These are phyloP conservation scores for Sparassis latifolia DNA, from an alignment of 1,284 basidiomycete species.

Conservation along the genomic window DNA sequence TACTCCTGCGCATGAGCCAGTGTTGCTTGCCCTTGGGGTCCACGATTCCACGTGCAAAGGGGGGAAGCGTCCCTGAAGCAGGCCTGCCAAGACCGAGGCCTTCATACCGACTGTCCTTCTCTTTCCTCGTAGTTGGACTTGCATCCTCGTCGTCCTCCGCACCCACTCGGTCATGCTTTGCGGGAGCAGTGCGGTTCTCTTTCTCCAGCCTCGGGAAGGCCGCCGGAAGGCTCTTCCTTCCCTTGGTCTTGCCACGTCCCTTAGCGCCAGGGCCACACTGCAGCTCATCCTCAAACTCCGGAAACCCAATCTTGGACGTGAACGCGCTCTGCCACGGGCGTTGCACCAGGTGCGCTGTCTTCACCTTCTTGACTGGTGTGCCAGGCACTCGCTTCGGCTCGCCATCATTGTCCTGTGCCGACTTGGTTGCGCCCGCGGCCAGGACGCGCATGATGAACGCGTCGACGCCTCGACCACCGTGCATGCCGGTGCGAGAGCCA, in stretches of 20 bases:
- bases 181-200: slow-evolving; percentile 9
- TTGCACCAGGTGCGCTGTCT: slow-evolving; percentile 49
- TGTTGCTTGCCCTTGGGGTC: slow-evolving; percentile 30
- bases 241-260: slow-evolving; percentile 36
- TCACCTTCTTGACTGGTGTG: slow-evolving; percentile 71
- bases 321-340: slow-evolving; percentile 77
- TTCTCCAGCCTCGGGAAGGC: slow-evolving; percentile 40
- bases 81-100: slow-evolving; percentile 65
- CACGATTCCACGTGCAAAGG: slow-evolving; percentile 15
- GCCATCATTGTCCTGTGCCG: slow-evolving; percentile 33
- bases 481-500: slow-evolving; percentile 10
- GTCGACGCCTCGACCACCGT: slow-evolving; percentile 33
- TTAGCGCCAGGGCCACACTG: slow-evolving; percentile 13
- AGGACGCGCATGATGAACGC: slow-evolving; percentile 68
- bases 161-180: slow-evolving; percentile 19
- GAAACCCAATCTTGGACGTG: slow-evolving; percentile 56
- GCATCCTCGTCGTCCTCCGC: slow-evolving; percentile 37
- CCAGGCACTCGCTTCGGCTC: slow-evolving; percentile 62
- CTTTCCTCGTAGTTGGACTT: slow-evolving; percentile 46
- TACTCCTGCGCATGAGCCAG: slow-evolving; percentile 67
- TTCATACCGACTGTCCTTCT: slow-evolving; percentile 41
- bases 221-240: slow-evolving; percentile 69
- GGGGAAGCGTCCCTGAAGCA: slow-evolving; percentile 15
- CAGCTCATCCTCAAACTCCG: slow-evolving; percentile 36
- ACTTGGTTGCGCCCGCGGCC: slow-evolving; percentile 46